Conservation (phyloP, 1,139 yeast species). For the Pneumocystis carinii region DNA sequence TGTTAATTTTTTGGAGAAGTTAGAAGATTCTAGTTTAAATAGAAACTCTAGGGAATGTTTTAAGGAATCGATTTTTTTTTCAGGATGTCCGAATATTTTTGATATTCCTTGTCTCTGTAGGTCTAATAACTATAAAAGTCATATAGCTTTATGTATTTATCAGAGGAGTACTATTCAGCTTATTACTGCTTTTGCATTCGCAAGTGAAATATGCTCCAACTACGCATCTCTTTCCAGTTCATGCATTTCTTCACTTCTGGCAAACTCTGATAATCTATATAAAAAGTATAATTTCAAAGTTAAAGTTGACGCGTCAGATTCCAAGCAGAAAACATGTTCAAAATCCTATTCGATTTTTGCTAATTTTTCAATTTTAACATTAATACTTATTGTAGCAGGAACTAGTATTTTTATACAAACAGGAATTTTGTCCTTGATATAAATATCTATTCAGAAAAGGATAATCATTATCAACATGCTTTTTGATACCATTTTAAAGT, state of each 20-base stretch:
- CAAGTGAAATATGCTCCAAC: neutral
- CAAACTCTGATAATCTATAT: neutral
- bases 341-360: neutral
- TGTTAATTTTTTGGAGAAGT: neutral
- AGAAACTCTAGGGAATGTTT: neutral
- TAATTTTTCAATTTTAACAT: neutral
- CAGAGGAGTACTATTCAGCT: neutral
- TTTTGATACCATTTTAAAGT: too few species aligned
- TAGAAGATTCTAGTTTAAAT: neutral
- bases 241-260: neutral
- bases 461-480: too few species aligned
- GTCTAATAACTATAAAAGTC: neutral
- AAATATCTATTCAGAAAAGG: neutral
- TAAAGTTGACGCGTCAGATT: neutral
- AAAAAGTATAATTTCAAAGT: neutral
- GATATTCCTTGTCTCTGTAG: neutral
- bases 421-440: neutral
- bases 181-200: neutral
- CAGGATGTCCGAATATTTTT: neutral
- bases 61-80: neutral
- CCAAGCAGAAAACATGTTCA: neutral
- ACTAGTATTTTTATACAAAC: neutral
- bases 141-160: neutral
- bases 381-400: neutral
- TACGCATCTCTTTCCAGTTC: neutral